Evolutionary conservation across 192 early-diverging fungal genomes (phyloP).

Genomic region (Radiomyces spectabilis): DNA sequence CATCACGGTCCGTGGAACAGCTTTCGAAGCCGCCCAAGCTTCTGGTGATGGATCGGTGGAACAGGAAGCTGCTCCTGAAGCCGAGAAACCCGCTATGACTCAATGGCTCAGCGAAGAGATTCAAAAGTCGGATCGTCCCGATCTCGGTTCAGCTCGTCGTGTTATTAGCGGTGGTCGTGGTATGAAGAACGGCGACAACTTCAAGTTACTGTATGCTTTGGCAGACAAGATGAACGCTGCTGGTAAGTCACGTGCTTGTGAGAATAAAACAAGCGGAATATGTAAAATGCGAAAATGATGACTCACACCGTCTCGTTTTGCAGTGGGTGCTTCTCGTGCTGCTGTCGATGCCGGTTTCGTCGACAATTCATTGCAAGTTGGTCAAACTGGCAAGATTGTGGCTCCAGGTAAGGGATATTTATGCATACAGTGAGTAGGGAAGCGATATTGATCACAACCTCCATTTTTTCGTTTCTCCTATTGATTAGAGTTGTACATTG

Average conservation of each 20-base stretch:
- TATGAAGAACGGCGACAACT: conserved; percentile 94
- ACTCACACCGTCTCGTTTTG: not conserved
- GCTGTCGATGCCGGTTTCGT: conserved; percentile 97
- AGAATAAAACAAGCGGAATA: not conserved
- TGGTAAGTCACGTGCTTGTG: conserved; percentile 45
- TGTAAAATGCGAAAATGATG: conserved; percentile 10
- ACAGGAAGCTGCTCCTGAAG: conserved; percentile 60
- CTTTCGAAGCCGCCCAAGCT: conserved; percentile 69
- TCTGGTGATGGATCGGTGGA: conserved; percentile 46
- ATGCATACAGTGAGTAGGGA: not conserved
- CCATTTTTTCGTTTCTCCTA: not conserved
- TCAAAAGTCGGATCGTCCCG: conserved; percentile 91
- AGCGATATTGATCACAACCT: not conserved
- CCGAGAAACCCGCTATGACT: conserved; percentile 47
- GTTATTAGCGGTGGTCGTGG: conserved; percentile 94
- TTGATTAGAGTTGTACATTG: conserved; percentile 74
- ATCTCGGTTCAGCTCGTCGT: conserved; percentile 78
- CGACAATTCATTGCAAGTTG: conserved; percentile 94
- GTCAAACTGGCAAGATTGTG: conserved; percentile 97
- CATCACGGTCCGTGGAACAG: conserved; percentile 83
- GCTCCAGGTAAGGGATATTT: conserved; percentile 62
- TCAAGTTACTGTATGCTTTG: conserved; percentile 82
- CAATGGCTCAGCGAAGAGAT: conserved; percentile 88
- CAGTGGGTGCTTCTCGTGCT: conserved; percentile 95
- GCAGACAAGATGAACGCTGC: conserved; percentile 93